A percentile compares a stretch with the other conserved stretches of the same genome.
Evolutionary conservation across 495 filamentous ascomycete species (phyloP).

Genomic region (Aspergillus asperescens): DNA sequence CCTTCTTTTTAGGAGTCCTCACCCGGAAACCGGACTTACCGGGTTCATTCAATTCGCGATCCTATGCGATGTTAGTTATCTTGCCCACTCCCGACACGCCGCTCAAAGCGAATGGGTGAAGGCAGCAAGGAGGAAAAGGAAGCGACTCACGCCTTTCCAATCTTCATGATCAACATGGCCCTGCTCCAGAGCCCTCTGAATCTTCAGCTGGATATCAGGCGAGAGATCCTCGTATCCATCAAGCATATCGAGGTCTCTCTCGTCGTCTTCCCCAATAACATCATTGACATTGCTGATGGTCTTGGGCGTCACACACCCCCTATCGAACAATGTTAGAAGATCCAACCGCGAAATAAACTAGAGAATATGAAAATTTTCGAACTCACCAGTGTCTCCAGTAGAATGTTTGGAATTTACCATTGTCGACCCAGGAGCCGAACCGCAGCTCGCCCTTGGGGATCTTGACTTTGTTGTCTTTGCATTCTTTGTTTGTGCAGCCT

Average conservation of each 20-base stretch:
- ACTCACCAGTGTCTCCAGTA: constrained; percentile 75
- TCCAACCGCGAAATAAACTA: no score
- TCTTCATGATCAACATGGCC: constrained; percentile 73
- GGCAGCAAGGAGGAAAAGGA: background rate
- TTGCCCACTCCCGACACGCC: no score
- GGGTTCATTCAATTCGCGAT: constrained; percentile 62
- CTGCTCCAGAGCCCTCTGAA: constrained; percentile 55
- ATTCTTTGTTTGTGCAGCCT: constrained; percentile 60
- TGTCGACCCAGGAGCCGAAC: constrained; percentile 60
- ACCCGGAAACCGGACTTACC: constrained; percentile 57
- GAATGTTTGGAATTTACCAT: constrained; percentile 48
- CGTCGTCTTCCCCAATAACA: constrained; percentile 27
- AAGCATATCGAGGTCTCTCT: constrained; percentile 40
- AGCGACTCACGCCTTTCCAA: constrained; percentile 65
- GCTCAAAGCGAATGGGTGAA: background rate
- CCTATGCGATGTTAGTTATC: constrained; percentile 37
- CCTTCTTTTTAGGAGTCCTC: constrained; percentile 41
- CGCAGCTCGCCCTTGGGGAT: constrained; percentile 74
- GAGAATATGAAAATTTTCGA: background rate
- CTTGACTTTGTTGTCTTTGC: constrained; percentile 58
- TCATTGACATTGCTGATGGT: constrained; percentile 54
- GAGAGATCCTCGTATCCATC: constrained; percentile 72
- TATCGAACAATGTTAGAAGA: constrained; percentile 25
- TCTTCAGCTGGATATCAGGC: constrained; percentile 56
- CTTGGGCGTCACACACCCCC: constrained; percentile 75